These are phyloP conservation scores for Dendrocalamus sinicus DNA, from an alignment of 176 grass and related monocot species.

Conservation along the genomic window DNA sequence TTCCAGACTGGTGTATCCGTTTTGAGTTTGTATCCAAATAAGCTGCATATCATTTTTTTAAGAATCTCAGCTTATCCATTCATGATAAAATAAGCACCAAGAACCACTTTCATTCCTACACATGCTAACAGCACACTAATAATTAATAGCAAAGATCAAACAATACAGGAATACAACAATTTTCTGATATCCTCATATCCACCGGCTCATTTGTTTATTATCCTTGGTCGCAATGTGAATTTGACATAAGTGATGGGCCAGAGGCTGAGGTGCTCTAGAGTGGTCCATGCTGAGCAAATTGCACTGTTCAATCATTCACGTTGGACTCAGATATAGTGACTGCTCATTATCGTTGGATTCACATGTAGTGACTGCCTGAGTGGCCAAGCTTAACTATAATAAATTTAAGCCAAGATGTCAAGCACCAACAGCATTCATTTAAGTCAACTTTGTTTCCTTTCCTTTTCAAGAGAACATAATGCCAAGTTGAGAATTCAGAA, in stretches of 20 bases:
- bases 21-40: neutral
- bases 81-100: constrained; percentile 5
- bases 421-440: neutral
- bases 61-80: neutral
- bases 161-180: neutral
- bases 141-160: neutral
- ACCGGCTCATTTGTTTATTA: constrained; percentile 10
- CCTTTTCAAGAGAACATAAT: constrained; percentile 29
- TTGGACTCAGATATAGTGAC: constrained; percentile 9
- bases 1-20: neutral
- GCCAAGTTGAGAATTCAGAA: constrained; percentile 1
- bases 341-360: constrained; percentile 10
- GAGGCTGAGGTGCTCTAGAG: neutral
- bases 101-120: constrained; percentile 9
- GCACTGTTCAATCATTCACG: neutral
- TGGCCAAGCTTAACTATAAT: constrained; percentile 1
- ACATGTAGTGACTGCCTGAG: neutral
- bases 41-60: neutral
- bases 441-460: neutral
- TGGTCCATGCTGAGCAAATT: neutral
- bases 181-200: neutral
- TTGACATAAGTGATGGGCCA: neutral
- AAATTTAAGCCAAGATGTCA: constrained; percentile 4
- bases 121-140: neutral
- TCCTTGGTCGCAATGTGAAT: neutral